Evolutionary conservation across 306 rosid genomes (phyloP).

Genomic region (Dalbergia oliveri): DNA sequence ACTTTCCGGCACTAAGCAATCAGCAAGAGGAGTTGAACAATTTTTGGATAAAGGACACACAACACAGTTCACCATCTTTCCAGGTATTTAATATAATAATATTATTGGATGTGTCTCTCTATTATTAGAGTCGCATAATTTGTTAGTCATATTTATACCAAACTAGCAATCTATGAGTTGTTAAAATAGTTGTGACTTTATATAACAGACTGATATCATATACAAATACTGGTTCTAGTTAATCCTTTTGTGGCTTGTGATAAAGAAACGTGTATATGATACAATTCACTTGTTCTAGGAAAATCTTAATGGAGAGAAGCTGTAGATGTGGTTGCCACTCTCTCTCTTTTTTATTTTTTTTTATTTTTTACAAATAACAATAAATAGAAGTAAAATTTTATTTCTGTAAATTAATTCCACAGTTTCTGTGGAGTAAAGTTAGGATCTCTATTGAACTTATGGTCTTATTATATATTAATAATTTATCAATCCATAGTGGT

Average conservation of each 20-base stretch:
- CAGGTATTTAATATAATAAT: constrained; percentile 52
- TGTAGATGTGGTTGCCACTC: not conserved
- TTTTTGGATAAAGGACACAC: constrained; percentile 57
- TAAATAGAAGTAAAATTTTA: not conserved
- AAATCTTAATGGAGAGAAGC: not conserved
- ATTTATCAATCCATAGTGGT: too few species aligned
- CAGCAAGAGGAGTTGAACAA: constrained; percentile 52
- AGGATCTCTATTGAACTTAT: not conserved
- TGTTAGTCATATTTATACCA: not conserved
- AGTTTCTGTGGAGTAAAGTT: not conserved
- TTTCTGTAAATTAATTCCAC: not conserved
- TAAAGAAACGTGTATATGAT: constrained; percentile 1
- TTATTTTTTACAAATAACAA: not conserved
- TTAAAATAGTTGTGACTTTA: not conserved
- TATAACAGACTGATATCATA: not conserved
- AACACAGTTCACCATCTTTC: constrained; percentile 68
- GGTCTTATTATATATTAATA: not conserved
- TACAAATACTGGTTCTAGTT: not conserved
- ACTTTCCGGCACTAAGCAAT: constrained; percentile 46
- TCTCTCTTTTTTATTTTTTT: too few species aligned
- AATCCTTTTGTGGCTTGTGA: not conserved
- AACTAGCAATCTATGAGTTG: not conserved
- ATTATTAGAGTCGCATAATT: constrained; percentile 13
- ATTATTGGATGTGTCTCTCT: not conserved
- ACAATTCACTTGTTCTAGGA: not conserved